Evolutionary conservation across 2,329 filamentous ascomycete genomes (phyloP).

Genomic region (Pseudogymnoascus sp.): DNA sequence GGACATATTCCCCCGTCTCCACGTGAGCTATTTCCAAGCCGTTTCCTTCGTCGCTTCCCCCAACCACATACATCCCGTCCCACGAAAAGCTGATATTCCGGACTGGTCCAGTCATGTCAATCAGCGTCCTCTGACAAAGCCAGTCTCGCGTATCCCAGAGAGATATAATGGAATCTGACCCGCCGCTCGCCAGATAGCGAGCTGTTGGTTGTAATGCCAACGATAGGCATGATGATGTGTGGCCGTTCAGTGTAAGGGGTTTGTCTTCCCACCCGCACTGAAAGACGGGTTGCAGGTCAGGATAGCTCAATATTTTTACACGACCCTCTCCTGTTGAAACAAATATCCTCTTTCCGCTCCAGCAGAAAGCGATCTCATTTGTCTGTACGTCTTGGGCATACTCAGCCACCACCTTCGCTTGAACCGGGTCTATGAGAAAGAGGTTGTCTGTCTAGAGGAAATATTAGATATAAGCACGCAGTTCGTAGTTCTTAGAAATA

Average conservation of each 20-base stretch:
- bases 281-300: slow-evolving; percentile 49
- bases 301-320: slow-evolving; percentile 62
- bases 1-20: slow-evolving; percentile 65
- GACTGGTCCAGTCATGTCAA: slow-evolving; percentile 60
- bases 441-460: slow-evolving; percentile 51
- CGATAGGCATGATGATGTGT: slow-evolving; percentile 64
- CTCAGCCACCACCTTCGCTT: slow-evolving; percentile 46
- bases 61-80: slow-evolving; percentile 67
- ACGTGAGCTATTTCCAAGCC: slow-evolving; percentile 63
- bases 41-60: slow-evolving; percentile 63
- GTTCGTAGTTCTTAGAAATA: slow-evolving; percentile 29
- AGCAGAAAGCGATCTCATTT: slow-evolving; percentile 68
- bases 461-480: slow-evolving; percentile 49
- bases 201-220: slow-evolving; percentile 64
- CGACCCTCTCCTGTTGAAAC: slow-evolving; percentile 63
- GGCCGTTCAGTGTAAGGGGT: slow-evolving; percentile 56
- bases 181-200: slow-evolving; percentile 64
- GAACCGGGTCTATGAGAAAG: slow-evolving; percentile 53
- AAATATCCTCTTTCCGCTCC: slow-evolving; percentile 63
- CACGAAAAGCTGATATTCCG: slow-evolving; percentile 67
- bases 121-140: slow-evolving; percentile 65
- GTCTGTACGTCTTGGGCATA: slow-evolving; percentile 57
- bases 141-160: slow-evolving; percentile 73
- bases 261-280: slow-evolving; percentile 38
- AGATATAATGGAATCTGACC: slow-evolving; percentile 65